phyloP scores from a whole-genome alignment of 371 early-diverging fungal species.

The Mortierella sp. region DNA sequence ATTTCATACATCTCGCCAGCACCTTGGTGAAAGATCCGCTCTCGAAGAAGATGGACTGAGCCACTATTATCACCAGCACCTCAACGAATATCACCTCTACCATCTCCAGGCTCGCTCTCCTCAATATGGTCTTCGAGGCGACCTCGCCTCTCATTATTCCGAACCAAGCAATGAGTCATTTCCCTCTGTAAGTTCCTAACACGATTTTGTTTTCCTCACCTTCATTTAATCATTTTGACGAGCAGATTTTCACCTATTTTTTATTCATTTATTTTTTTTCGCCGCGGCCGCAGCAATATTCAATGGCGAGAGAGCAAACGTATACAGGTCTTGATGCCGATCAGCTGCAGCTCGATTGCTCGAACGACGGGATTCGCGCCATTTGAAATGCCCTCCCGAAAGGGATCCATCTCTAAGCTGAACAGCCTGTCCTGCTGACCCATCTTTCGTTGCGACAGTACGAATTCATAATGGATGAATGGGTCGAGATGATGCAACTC shows the following conservation, averaged over 20 bases:
- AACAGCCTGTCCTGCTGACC: slow-evolving; percentile 13
- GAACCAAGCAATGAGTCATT: background rate
- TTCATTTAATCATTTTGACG: too few relatives aligned
- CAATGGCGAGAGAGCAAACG: background rate
- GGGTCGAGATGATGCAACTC: slow-evolving; percentile 31
- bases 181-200: background rate
- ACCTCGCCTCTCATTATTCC: background rate
- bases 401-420: background rate
- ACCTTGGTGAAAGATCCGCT: too few relatives aligned
- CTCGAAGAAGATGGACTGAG: background rate
- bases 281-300: too few relatives aligned
- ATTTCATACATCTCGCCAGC: background rate
- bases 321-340: background rate
- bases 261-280: background rate
- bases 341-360: background rate
- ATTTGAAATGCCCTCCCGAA: background rate
- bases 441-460: slow-evolving; percentile 21
- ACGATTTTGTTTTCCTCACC: too few relatives aligned
- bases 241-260: background rate
- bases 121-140: background rate
- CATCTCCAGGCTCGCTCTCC: background rate
- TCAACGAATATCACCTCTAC: background rate
- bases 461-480: slow-evolving; percentile 26
- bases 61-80: background rate
- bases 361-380: background rate